Conservation (phyloP, 2,329 filamentous ascomycete genomes). For the Fusarium xyrophilum region DNA sequence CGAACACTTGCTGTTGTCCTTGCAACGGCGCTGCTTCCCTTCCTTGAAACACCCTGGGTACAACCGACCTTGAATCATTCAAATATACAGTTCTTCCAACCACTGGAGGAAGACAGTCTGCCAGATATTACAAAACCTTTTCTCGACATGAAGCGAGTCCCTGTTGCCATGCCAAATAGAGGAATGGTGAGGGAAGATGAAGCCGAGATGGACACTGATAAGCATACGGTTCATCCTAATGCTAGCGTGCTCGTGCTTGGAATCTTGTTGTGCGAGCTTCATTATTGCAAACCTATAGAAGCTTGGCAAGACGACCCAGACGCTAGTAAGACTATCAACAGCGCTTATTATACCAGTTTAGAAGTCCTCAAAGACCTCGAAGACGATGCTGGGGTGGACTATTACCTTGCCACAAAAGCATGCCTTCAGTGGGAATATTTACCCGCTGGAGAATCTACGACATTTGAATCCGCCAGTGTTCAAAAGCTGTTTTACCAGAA, state of each 20-base stretch:
- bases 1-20: background rate
- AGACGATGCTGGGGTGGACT: background rate
- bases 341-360: background rate
- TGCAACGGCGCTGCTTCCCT: background rate
- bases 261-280: background rate
- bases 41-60: background rate
- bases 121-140: constrained; percentile 1
- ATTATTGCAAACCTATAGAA: background rate
- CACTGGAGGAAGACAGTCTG: background rate
- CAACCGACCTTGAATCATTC: background rate
- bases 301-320: background rate
- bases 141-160: background rate
- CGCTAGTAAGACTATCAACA: background rate
- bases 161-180: background rate
- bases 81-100: background rate
- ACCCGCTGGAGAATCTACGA: background rate
- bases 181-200: background rate
- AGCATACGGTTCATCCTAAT: background rate
- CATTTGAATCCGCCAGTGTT: background rate
- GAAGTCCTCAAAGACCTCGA: background rate
- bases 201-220: background rate
- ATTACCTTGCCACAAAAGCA: background rate
- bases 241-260: background rate
- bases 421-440: background rate
- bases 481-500: background rate